Percentiles rank a stretch among this genome's conserved stretches.
Evolutionary conservation across 2,329 filamentous ascomycete genomes (phyloP).

Genomic region (Colletotrichum nymphaeae): DNA sequence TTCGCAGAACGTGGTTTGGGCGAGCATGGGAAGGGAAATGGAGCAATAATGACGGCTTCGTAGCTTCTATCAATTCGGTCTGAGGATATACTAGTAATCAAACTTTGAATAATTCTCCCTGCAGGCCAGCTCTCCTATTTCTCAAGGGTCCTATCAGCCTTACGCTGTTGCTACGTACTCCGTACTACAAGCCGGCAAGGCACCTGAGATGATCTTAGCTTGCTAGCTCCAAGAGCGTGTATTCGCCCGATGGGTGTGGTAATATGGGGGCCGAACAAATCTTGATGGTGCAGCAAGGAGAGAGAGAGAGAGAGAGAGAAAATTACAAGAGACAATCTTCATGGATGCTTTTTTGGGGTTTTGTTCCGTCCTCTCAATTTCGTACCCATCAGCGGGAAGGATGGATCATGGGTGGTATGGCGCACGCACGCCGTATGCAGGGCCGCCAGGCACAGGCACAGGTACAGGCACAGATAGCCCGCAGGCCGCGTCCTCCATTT

Average conservation of each 20-base stretch:
- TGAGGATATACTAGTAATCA: slow-evolving; percentile 14
- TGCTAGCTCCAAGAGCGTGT: neutral
- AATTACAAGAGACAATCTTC: neutral
- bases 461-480: neutral
- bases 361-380: neutral
- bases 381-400: slow-evolving; percentile 12
- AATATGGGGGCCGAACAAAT: slow-evolving; percentile 14
- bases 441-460: neutral
- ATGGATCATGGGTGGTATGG: slow-evolving; percentile 7
- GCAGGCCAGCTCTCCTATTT: slow-evolving; percentile 8
- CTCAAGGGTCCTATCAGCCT: slow-evolving; percentile 29
- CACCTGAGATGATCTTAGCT: slow-evolving; percentile 23
- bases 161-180: slow-evolving; percentile 27
- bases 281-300: neutral
- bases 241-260: slow-evolving; percentile 25
- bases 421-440: neutral
- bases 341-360: neutral
- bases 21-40: slow-evolving; percentile 1
- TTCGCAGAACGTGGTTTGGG: neutral
- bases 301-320: neutral
- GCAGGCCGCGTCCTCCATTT: slow-evolving; percentile 4
- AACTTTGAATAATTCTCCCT: slow-evolving; percentile 2
- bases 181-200: slow-evolving; percentile 15
- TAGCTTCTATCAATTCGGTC: neutral
- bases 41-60: slow-evolving; percentile 5